A percentile compares a stretch with the other conserved stretches of the same genome.
Conservation (phyloP, 2,329 filamentous ascomycete genomes). For the Teratosphaeriaceae sp. region DNA sequence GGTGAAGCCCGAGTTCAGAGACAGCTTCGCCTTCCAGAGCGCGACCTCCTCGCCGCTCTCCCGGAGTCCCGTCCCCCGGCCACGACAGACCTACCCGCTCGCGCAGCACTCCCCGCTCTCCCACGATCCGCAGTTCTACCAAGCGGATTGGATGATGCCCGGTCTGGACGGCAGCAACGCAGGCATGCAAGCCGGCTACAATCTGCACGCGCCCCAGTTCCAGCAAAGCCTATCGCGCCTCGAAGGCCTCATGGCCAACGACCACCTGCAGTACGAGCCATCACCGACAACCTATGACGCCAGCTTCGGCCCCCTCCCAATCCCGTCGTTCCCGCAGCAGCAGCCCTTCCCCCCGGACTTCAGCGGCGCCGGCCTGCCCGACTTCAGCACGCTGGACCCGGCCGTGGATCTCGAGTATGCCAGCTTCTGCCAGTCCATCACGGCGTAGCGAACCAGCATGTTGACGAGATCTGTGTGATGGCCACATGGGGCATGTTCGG, state of each 20-base stretch:
- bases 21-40: slow-evolving; percentile 25
- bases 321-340: slow-evolving; percentile 11
- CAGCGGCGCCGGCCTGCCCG: slow-evolving; percentile 10
- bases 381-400: slow-evolving; percentile 9
- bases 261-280: slow-evolving; percentile 10
- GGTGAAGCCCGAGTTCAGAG: slow-evolving; percentile 25
- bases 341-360: slow-evolving; percentile 5
- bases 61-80: slow-evolving; percentile 19
- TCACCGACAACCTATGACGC: slow-evolving; percentile 10
- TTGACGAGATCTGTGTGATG: too few relatives aligned
- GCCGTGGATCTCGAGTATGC: slow-evolving; percentile 28
- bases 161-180: slow-evolving; percentile 13
- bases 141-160: slow-evolving; percentile 23
- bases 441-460: too few relatives aligned
- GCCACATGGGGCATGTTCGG: too few relatives aligned
- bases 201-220: slow-evolving; percentile 9
- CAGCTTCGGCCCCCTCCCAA: slow-evolving; percentile 6
- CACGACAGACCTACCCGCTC: slow-evolving; percentile 3
- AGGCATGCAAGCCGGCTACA: slow-evolving; percentile 18
- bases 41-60: slow-evolving; percentile 20
- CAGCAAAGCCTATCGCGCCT: slow-evolving; percentile 6
- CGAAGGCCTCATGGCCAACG: neutral
- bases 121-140: slow-evolving; percentile 25
- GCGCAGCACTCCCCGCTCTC: slow-evolving; percentile 15
- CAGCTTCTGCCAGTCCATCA: too few relatives aligned